These are phyloP conservation scores for Saccharomyces hybrid DNA, from an alignment of 1,139 yeast species.

Conservation along the genomic window DNA sequence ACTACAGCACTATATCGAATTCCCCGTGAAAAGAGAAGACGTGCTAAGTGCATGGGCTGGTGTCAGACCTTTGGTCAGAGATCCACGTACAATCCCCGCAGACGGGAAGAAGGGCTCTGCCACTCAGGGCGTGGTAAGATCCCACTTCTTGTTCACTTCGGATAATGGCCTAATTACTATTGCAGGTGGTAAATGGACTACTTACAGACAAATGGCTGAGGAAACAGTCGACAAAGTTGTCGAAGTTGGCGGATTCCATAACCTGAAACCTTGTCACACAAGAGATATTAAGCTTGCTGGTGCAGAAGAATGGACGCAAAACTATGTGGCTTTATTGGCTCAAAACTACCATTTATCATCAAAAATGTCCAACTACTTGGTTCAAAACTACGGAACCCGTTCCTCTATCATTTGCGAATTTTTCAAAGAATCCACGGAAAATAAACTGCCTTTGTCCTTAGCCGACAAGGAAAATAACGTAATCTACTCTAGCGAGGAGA, in stretches of 20 bases:
- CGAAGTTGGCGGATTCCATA: slow-evolving; percentile 36
- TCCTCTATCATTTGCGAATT: slow-evolving; percentile 72
- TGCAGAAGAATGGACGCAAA: slow-evolving; percentile 63
- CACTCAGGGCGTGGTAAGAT: slow-evolving; percentile 84
- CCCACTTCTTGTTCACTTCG: slow-evolving; percentile 71
- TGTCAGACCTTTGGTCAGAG: slow-evolving; percentile 88
- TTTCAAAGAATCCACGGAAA: slow-evolving; percentile 45
- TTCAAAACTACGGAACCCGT: slow-evolving; percentile 85
- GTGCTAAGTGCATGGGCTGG: slow-evolving; percentile 97
- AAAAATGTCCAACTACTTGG: slow-evolving; percentile 72
- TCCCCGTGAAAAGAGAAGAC: slow-evolving; percentile 84
- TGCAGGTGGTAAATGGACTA: slow-evolving; percentile 98
- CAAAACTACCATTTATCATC: slow-evolving; percentile 73
- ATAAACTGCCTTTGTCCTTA: slow-evolving; percentile 56
- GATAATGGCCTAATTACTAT: slow-evolving; percentile 75
- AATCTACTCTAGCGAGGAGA: slow-evolving; percentile 11
- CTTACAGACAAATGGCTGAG: slow-evolving; percentile 96
- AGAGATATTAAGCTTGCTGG: slow-evolving; percentile 66
- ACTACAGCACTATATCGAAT: slow-evolving; percentile 80
- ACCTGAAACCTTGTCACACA: slow-evolving; percentile 54
- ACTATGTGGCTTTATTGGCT: slow-evolving; percentile 70
- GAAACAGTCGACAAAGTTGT: slow-evolving; percentile 80
- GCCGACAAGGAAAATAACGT: slow-evolving; percentile 38
- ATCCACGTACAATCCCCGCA: slow-evolving; percentile 54
- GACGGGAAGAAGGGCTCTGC: slow-evolving; percentile 39